These are phyloP conservation scores for Nicotiana paniculata DNA, from an alignment of 257 asterid genomes.

Conservation along the genomic window DNA sequence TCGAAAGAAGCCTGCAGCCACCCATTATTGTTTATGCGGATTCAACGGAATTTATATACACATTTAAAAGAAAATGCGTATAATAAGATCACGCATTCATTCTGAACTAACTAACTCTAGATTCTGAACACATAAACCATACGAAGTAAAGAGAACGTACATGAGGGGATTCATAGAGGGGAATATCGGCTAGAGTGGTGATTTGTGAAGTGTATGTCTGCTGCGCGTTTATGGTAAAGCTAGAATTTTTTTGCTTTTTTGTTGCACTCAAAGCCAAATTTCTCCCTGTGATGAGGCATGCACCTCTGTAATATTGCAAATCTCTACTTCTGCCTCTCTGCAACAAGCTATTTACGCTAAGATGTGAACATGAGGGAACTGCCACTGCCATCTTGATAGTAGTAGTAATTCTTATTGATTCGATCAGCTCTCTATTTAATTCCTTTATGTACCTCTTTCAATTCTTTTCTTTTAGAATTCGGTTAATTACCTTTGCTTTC, in stretches of 20 bases:
- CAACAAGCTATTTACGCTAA: neutral
- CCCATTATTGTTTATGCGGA: too few species aligned
- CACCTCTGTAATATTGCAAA: neutral
- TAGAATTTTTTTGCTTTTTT: neutral
- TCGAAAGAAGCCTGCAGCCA: constrained; percentile 1
- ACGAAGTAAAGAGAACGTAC: neutral
- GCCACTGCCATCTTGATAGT: neutral
- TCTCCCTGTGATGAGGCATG: neutral
- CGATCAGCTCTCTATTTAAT: neutral
- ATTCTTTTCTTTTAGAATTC: neutral
- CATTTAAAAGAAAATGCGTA: too few species aligned
- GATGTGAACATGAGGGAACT: neutral
- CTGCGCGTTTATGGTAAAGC: neutral
- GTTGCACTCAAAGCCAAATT: neutral
- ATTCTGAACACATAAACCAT: neutral
- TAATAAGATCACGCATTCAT: too few species aligned
- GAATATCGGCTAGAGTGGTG: neutral
- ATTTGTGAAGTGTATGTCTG: neutral
- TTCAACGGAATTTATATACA: neutral
- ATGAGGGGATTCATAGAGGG: constrained; percentile 3
- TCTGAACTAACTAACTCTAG: neutral
- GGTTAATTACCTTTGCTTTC: too few species aligned
- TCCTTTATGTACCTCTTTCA: neutral
- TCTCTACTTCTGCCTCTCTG: neutral
- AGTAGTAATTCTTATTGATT: neutral